These are phyloP conservation scores for Phytophthora brassicae DNA, from an alignment of 352 stramenopile genomes.

Conservation along the genomic window DNA sequence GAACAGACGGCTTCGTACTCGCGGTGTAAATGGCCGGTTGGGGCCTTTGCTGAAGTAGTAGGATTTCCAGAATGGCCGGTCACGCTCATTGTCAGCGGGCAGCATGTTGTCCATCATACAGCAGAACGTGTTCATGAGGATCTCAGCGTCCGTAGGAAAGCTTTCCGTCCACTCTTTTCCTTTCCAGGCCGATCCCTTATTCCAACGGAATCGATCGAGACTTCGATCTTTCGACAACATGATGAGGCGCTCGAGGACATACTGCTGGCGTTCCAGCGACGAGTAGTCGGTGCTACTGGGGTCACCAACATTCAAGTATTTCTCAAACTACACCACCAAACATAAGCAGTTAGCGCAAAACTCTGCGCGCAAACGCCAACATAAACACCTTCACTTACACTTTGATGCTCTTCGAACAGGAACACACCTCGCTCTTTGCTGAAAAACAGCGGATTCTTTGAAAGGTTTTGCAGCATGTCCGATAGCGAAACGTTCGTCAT, in stretches of 20 bases:
- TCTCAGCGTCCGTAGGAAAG: slow-evolving; percentile 78
- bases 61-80: slow-evolving; percentile 82
- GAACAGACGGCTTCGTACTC: slow-evolving; percentile 71
- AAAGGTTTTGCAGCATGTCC: slow-evolving; percentile 71
- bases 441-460: slow-evolving; percentile 70
- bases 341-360: slow-evolving; percentile 10
- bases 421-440: slow-evolving; percentile 76
- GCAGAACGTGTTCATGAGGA: slow-evolving; percentile 89
- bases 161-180: slow-evolving; percentile 83
- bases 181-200: slow-evolving; percentile 83
- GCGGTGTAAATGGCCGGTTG: slow-evolving; percentile 70
- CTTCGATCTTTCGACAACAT: slow-evolving; percentile 88
- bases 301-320: slow-evolving; percentile 86
- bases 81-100: slow-evolving; percentile 69
- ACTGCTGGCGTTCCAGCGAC: slow-evolving; percentile 79
- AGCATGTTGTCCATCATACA: slow-evolving; percentile 89
- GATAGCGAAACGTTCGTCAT: slow-evolving; percentile 83
- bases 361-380: background rate
- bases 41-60: slow-evolving; percentile 79
- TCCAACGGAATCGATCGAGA: slow-evolving; percentile 82
- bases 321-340: slow-evolving; percentile 67
- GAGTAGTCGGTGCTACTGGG: slow-evolving; percentile 68
- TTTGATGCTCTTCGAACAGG: slow-evolving; percentile 81
- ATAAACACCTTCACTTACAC: slow-evolving; percentile 39
- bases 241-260: slow-evolving; percentile 81